These are phyloP conservation scores for California macrophylla DNA, from an alignment of 441 rosid genomes.

Conservation along the genomic window DNA sequence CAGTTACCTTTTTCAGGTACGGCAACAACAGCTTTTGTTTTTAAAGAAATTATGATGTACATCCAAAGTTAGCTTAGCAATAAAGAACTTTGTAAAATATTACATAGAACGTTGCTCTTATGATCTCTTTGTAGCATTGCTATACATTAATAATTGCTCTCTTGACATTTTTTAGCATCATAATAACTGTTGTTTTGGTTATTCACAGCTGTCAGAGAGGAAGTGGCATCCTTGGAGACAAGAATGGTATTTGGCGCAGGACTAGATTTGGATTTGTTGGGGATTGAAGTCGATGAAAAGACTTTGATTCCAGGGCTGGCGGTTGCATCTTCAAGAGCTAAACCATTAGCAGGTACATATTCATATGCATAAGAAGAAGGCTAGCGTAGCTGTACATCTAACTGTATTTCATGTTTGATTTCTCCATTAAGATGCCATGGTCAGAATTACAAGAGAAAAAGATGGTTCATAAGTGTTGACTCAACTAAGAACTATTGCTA, in stretches of 20 bases:
- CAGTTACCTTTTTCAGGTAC: conserved; percentile 79
- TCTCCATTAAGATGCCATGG: neutral
- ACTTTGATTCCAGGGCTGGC: conserved; percentile 84
- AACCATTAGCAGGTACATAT: conserved; percentile 68
- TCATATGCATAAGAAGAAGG: neutral
- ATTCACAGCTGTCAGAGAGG: conserved; percentile 55
- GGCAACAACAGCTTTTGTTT: neutral
- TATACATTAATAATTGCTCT: neutral
- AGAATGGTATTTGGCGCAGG: conserved; percentile 65
- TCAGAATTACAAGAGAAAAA: neutral
- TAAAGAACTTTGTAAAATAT: neutral
- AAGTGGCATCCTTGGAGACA: conserved; percentile 47
- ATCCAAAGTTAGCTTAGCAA: neutral
- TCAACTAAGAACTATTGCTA: neutral
- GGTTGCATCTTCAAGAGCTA: conserved; percentile 80
- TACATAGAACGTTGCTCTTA: neutral
- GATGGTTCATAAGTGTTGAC: neutral
- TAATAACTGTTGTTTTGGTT: conserved; percentile 8
- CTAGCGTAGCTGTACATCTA: neutral
- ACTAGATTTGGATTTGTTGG: conserved; percentile 83
- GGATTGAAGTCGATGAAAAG: conserved; percentile 63
- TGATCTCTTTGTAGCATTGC: neutral
- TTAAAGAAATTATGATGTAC: neutral
- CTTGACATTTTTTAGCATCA: neutral
- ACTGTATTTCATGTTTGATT: neutral